Base-by-base conservation (phyloP, 2,329 filamentous ascomycete species). In the Aspergillus glaucus region DNA sequence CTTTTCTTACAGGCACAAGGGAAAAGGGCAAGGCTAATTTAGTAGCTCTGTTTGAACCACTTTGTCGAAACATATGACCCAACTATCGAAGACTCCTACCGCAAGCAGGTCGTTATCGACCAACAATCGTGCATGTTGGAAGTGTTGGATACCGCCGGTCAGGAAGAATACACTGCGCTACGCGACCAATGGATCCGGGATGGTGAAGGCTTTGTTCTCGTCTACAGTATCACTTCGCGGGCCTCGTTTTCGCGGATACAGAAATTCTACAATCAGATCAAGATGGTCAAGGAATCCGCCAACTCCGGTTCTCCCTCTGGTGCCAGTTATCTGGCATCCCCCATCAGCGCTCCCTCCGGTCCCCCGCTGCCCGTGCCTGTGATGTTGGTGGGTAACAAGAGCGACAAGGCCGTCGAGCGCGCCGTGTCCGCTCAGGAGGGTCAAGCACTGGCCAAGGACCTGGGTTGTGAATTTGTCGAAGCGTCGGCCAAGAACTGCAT, bases 301-400 rank as follows among this genome's bases (percentile, higher is more conserved):
- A 74, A 69, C 53, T 81, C 79, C 48, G 70, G 77, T 30, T 79
- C 78, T 0, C 77, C 78, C 43, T 73, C 75, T 17, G 74, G 72
- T 17, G 72, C 74, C 40, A 72, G 72, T 48, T 76, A 77, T 53
- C 63, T 76, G 22, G 64, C 66, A 24, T 84, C 65, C 60, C 81
- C 60, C 47, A 69, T 73, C 52, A 65, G 61, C 70, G 70, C 67
- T 6, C 73, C 80, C 49, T 62, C 44, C 54, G 69, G 65, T 22
- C 81, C 81, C 17, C 58, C 54, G 78, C 82, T 54, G 39, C 86
- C 86, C 17, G 89, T 93, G 14, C 93, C 93, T 43, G 88, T 98
- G 62, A 97, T 98, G 93, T 80, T 98, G 26, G 93, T 98, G 32
- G 93, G 93, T 58, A 97, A 98, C 78, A 98, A 98, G 76, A 95